Evolutionary conservation across 345 rosid genomes (phyloP).

Genomic region (Erysimum cheiranthoides): DNA sequence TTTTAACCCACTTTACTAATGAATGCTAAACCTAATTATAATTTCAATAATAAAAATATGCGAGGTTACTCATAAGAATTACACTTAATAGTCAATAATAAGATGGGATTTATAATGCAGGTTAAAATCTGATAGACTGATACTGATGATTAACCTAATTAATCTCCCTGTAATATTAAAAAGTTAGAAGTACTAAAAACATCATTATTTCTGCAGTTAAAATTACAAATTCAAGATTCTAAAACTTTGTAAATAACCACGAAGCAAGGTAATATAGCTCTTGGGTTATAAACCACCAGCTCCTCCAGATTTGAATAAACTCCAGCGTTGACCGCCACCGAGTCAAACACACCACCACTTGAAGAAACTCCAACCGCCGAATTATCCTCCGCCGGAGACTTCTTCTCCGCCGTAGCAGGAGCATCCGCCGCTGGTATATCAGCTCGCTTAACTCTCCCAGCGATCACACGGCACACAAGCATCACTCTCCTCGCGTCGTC

Average conservation of each 20-base stretch:
- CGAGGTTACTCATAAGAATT: neutral
- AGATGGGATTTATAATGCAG: slow-evolving; percentile 26
- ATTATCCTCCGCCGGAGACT: slow-evolving; percentile 21
- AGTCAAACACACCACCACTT: slow-evolving; percentile 65
- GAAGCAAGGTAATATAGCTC: slow-evolving; percentile 94
- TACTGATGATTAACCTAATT: slow-evolving; percentile 39
- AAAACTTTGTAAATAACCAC: slow-evolving; percentile 85
- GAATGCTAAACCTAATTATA: slow-evolving; percentile 11
- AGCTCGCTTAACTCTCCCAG: slow-evolving; percentile 75
- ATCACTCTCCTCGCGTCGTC: slow-evolving; percentile 78
- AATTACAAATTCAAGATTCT: slow-evolving; percentile 52
- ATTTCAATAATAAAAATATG: neutral
- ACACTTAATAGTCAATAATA: slow-evolving; percentile 11
- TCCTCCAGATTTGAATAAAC: slow-evolving; percentile 84
- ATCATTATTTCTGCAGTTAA: slow-evolving; percentile 38
- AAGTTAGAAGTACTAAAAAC: slow-evolving; percentile 14
- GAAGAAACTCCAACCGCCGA: slow-evolving; percentile 18
- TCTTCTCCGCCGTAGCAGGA: slow-evolving; percentile 49
- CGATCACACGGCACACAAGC: slow-evolving; percentile 97
- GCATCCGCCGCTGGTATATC: slow-evolving; percentile 51
- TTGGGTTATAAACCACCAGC: slow-evolving; percentile 75
- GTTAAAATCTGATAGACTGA: neutral
- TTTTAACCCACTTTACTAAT: neutral
- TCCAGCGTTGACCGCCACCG: slow-evolving; percentile 74
- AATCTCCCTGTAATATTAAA: slow-evolving; percentile 21